Evolutionary conservation across 2,329 filamentous ascomycete genomes (phyloP), one percentile per base, ranked within the genome.

Genomic region (Leptographium radiaticola): DNA sequence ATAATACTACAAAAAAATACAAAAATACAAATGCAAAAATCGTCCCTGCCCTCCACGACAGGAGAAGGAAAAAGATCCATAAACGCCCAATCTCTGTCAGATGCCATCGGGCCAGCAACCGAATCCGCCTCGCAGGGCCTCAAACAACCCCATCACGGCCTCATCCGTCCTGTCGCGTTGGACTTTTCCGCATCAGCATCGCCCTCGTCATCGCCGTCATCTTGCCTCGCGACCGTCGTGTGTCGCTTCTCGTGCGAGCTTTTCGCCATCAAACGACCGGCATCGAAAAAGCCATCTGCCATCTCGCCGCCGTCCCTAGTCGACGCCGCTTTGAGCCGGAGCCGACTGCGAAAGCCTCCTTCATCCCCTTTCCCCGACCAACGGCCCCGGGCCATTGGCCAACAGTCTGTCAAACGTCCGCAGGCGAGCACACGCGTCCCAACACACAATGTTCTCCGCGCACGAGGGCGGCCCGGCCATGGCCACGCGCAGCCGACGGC

Each of bases 401-500:
- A 49, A 39, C 47, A 15, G 36, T 20, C 20, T 38, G 18, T n/a
- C 36, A n/a, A 20, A 36, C 45, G 25, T 25, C 25, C 5, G 25
- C 25, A 25, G 5, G 5, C 25, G 5, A 36, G 3, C 25, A 45
- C n/a, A n/a, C 6, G 6, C 8, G 9, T 16, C 34, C 40, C 33
- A n/a, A 31, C 12, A 15, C n/a, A 11, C 59, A 65, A 84, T 84
- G 81, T 84, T 84, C 68, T 70, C 76, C 48, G 64, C 69, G 57
- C 71, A 71, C 59, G 71, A 75, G 59, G 72, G 73, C 61, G 75
- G 75, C 60, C 73, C 77, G 34, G 74, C 75, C 61, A 77, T 72
- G 59, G 74, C 76, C 52, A 80, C 77, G 53, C 75, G 80, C 58
- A 80, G 78, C 61, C 77, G 81, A 56, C 75, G 81, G 57, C 76